phyloP scores from a whole-genome alignment of 2,329 filamentous ascomycete genomes.

The Pestalotiopsis sp. region DNA sequence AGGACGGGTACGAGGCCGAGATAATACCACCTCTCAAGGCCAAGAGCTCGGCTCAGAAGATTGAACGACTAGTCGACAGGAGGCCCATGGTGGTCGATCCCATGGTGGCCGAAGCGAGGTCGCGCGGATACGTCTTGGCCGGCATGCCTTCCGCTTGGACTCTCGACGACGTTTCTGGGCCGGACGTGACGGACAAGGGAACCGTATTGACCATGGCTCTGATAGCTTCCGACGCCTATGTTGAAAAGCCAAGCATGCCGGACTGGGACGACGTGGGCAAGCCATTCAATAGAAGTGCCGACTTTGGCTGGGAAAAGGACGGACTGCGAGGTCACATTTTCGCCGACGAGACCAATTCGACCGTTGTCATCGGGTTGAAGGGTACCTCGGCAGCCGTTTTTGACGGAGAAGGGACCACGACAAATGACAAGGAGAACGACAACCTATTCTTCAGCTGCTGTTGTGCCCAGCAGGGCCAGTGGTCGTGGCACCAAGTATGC shows the following conservation, averaged over 20 bases:
- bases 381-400: slow-evolving; percentile 90
- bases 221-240: slow-evolving; percentile 90
- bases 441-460: slow-evolving; percentile 98
- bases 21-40: slow-evolving; percentile 57
- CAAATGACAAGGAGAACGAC: slow-evolving; percentile 96
- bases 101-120: slow-evolving; percentile 73
- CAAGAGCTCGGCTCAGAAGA: slow-evolving; percentile 67
- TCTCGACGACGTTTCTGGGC: slow-evolving; percentile 74
- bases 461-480: slow-evolving; percentile 90
- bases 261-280: slow-evolving; percentile 84
- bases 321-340: slow-evolving; percentile 92
- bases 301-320: slow-evolving; percentile 92
- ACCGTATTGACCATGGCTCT: slow-evolving; percentile 83
- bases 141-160: slow-evolving; percentile 80
- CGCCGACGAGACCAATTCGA: slow-evolving; percentile 81
- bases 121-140: slow-evolving; percentile 67
- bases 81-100: slow-evolving; percentile 76
- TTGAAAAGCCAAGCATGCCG: slow-evolving; percentile 67
- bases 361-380: slow-evolving; percentile 89
- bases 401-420: slow-evolving; percentile 95
- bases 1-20: slow-evolving; percentile 57
- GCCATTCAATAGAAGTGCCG: slow-evolving; percentile 81
- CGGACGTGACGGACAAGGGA: slow-evolving; percentile 82
- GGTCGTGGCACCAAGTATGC: slow-evolving; percentile 89
- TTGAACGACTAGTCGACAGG: slow-evolving; percentile 82